Evolutionary conservation across 192 early-diverging fungal genomes (phyloP).

Genomic region (Coemansia asiatica): DNA sequence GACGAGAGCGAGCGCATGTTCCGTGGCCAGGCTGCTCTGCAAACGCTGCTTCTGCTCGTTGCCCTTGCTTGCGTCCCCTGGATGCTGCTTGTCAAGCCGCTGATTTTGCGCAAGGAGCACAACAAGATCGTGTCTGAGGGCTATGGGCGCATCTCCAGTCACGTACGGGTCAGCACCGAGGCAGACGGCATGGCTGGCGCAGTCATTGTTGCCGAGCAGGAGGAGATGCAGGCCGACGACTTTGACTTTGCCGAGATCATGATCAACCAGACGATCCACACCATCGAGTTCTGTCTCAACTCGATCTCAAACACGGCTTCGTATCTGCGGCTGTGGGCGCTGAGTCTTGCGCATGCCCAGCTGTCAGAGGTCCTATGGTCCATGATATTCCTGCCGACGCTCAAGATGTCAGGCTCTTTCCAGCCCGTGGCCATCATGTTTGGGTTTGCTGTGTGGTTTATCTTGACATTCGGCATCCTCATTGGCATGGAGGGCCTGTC

Average conservation of each 20-base stretch:
- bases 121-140: conserved; percentile 70
- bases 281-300: conserved; percentile 95
- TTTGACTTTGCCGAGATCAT: conserved; percentile 96
- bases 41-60: conserved; percentile 75
- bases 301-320: conserved; percentile 98
- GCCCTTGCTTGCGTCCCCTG: conserved; percentile 92
- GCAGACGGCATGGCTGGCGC: conserved; percentile 45
- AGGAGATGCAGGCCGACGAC: conserved; percentile 66
- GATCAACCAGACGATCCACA: conserved; percentile 98
- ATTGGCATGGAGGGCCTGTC: conserved; percentile 86
- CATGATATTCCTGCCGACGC: conserved; percentile 68
- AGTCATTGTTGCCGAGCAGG: conserved; percentile 61
- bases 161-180: conserved; percentile 55
- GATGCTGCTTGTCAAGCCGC: conserved; percentile 95
- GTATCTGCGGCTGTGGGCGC: conserved; percentile 97
- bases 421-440: conserved; percentile 72
- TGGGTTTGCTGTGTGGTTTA: conserved; percentile 89
- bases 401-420: conserved; percentile 53
- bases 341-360: conserved; percentile 97
- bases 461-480: conserved; percentile 74
- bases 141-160: conserved; percentile 66
- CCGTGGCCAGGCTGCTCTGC: conserved; percentile 82
- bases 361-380: conserved; percentile 95
- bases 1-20: conserved; percentile 70
- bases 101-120: conserved; percentile 81